Conservation (phyloP, 2,329 filamentous ascomycete species). For the Botryosphaeria agaves region DNA sequence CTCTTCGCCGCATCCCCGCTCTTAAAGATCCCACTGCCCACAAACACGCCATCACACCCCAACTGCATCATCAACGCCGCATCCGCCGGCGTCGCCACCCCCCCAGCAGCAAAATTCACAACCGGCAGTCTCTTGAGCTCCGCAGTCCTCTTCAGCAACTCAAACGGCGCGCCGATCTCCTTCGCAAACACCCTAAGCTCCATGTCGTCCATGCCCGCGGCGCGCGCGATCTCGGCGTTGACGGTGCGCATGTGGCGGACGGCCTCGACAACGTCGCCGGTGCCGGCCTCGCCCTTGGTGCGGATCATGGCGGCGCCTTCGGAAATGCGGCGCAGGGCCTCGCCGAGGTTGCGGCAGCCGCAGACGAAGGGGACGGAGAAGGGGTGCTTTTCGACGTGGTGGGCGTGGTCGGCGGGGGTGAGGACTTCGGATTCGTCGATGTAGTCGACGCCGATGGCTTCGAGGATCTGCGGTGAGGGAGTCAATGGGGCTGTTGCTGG, state of each 20-base stretch:
- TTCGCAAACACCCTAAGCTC: conserved; percentile 67
- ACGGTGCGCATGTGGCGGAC: conserved; percentile 92
- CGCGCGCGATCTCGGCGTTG: conserved; percentile 62
- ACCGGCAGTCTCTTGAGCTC: conserved; percentile 78
- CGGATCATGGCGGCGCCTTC: conserved; percentile 98
- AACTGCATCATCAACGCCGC: conserved; percentile 98
- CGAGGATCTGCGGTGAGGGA: conserved; percentile 52
- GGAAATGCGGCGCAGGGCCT: conserved; percentile 75
- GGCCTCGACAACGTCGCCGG: conserved; percentile 91
- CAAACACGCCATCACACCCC: conserved; percentile 94
- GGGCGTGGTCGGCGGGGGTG: conserved; percentile 76
- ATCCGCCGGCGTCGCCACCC: conserved; percentile 96
- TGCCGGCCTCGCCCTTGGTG: conserved; percentile 95
- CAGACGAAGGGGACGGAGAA: conserved; percentile 89
- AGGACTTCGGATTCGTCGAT: conserved; percentile 97
- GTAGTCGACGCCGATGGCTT: conserved; percentile 90
- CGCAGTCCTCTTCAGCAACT: conserved; percentile 70
- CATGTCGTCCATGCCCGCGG: conserved; percentile 45
- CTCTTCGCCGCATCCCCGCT: conserved; percentile 77
- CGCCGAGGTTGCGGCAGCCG: conserved; percentile 84
- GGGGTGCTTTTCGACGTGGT: conserved; percentile 77
- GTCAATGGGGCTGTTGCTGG: neutral
- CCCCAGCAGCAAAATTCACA: conserved; percentile 96
- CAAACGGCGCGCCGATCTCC: conserved; percentile 61
- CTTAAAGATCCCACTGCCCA: conserved; percentile 96